Evolutionary conservation across 2,329 filamentous ascomycete species (phyloP).

Genomic region (Neodidymelliopsis sp.): DNA sequence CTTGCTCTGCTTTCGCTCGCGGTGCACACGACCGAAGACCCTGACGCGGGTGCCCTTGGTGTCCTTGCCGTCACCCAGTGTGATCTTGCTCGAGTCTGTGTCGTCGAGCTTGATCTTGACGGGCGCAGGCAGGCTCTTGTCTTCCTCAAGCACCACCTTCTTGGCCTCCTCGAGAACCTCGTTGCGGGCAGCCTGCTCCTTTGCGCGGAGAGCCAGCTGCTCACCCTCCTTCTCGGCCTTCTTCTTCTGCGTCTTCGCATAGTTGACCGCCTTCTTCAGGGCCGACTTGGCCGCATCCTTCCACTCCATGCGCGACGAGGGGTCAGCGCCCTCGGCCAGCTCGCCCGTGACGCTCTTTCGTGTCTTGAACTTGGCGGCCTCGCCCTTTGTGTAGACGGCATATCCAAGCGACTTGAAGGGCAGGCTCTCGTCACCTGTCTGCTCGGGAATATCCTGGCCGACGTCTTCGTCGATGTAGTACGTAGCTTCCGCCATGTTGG

Average conservation of each 20-base stretch:
- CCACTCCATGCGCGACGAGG: conserved; percentile 71
- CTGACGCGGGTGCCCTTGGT: conserved; percentile 76
- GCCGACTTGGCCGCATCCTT: conserved; percentile 85
- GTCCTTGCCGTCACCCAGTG: conserved; percentile 60
- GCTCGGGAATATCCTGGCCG: conserved; percentile 72
- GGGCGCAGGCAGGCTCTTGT: conserved; percentile 74
- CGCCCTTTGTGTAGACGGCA: conserved; percentile 76
- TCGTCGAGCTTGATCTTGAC: conserved; percentile 78
- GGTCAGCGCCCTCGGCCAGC: conserved; percentile 60
- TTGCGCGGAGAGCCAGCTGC: conserved; percentile 72
- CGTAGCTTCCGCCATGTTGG: conserved; percentile 50
- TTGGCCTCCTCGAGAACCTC: conserved; percentile 82
- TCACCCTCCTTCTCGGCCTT: conserved; percentile 82
- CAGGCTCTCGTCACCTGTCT: conserved; percentile 72
- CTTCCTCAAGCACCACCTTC: conserved; percentile 75
- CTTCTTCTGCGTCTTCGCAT: conserved; percentile 79
- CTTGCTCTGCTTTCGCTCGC: conserved; percentile 81
- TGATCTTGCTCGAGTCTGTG: conserved; percentile 65
- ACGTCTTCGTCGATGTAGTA: conserved; percentile 83
- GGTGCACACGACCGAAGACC: conserved; percentile 83
- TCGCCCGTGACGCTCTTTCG: conserved; percentile 61
- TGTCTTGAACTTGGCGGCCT: conserved; percentile 69
- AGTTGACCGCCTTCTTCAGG: conserved; percentile 82
- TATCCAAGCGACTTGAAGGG: conserved; percentile 84
- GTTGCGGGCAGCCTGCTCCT: conserved; percentile 74